These are phyloP conservation scores for Porcisia deanei DNA, from an alignment of 208 protist genomes.

Conservation along the genomic window DNA sequence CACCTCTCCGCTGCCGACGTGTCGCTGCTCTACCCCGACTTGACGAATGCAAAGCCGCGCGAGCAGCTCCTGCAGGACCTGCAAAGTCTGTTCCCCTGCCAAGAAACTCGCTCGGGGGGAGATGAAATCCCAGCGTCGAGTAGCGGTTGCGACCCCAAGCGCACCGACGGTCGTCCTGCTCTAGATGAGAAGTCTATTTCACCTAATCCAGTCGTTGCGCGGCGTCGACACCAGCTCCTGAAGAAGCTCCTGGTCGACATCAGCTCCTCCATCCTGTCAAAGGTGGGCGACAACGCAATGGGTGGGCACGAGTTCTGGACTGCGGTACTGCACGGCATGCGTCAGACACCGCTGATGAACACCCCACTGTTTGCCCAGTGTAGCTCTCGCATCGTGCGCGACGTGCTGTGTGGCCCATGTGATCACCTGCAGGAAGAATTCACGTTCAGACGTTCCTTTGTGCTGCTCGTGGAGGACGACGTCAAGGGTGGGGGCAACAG, in stretches of 20 bases:
- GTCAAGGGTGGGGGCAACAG: background rate
- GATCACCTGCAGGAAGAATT: conserved; percentile 29
- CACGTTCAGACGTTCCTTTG: conserved; percentile 33
- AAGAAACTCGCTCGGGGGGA: background rate
- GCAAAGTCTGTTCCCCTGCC: background rate
- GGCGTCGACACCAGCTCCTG: conserved; percentile 31
- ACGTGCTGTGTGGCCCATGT: conserved; percentile 47
- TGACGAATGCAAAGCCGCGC: conserved; percentile 7
- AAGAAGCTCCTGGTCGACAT: conserved; percentile 40
- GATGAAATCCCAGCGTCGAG: no score
- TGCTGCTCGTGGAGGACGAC: conserved; percentile 38
- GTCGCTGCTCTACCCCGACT: conserved; percentile 32
- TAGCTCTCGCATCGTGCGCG: conserved; percentile 46
- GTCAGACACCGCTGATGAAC: conserved; percentile 35
- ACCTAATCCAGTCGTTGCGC: conserved; percentile 15
- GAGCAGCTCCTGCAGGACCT: conserved; percentile 15
- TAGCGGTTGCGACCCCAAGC: background rate
- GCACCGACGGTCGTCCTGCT: background rate
- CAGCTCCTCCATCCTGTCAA: conserved; percentile 35
- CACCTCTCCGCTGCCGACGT: conserved; percentile 29
- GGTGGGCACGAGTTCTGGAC: conserved; percentile 37
- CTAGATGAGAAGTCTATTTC: conserved; percentile 4
- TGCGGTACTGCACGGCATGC: conserved; percentile 39
- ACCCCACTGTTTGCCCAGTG: conserved; percentile 51
- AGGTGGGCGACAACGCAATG: background rate